These are phyloP conservation scores for Amaranthus palmeri DNA, from an alignment of 148 eudicot species.

Conservation along the genomic window DNA sequence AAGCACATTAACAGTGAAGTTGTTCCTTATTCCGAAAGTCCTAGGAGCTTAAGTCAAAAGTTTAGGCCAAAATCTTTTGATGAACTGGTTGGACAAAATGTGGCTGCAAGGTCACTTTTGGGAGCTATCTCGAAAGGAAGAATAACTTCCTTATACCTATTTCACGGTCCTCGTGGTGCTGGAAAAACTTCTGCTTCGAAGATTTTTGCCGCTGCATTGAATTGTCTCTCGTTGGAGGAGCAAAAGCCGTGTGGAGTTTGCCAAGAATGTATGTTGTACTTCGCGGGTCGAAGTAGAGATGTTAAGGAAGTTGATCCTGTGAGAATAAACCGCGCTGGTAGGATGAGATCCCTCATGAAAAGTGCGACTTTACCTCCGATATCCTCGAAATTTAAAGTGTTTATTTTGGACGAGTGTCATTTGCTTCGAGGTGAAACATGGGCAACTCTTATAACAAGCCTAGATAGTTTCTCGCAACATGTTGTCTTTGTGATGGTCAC, in stretches of 20 bases:
- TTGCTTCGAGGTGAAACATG: slow-evolving; percentile 66
- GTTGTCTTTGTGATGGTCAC: slow-evolving; percentile 76
- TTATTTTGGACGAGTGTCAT: slow-evolving; percentile 88
- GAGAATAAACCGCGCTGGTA: slow-evolving; percentile 55
- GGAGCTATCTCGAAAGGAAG: slow-evolving; percentile 58
- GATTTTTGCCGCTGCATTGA: slow-evolving; percentile 90
- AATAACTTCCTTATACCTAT: slow-evolving; percentile 65
- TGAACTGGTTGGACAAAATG: slow-evolving; percentile 74
- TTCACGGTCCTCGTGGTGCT: slow-evolving; percentile 90
- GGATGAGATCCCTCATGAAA: slow-evolving; percentile 54
- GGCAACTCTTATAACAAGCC: slow-evolving; percentile 53
- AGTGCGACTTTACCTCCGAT: slow-evolving; percentile 56
- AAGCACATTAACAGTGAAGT: slow-evolving; percentile 36
- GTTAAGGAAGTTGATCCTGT: slow-evolving; percentile 81
- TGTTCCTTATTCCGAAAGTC: slow-evolving; percentile 47
- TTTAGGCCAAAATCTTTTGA: slow-evolving; percentile 70
- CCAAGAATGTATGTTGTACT: slow-evolving; percentile 69
- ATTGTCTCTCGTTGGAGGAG: slow-evolving; percentile 59
- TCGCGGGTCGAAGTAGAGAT: slow-evolving; percentile 78
- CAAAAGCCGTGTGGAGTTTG: slow-evolving; percentile 76
- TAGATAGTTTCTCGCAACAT: slow-evolving; percentile 53
- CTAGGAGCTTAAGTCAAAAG: slow-evolving; percentile 70
- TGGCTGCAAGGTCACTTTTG: slow-evolving; percentile 62
- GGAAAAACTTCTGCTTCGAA: slow-evolving; percentile 89
- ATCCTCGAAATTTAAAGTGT: slow-evolving; percentile 73